Percentiles rank a stretch among this genome's conserved stretches.
Conservation (phyloP, 345 rosid species). For the Orychophragmus violaceus region DNA sequence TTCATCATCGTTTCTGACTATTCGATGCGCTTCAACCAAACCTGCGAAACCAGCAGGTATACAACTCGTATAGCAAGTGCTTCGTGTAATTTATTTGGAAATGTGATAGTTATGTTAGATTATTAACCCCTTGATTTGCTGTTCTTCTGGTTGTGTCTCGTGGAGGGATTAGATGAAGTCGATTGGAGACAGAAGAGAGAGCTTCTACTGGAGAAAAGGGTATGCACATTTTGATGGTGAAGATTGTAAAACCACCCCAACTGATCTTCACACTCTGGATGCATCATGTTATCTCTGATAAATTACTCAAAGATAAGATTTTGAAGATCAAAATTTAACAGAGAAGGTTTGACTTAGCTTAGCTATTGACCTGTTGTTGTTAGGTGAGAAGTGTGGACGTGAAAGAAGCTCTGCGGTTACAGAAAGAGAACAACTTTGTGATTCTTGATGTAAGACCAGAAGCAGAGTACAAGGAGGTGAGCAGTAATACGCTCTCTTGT, state of each 20-base stretch:
- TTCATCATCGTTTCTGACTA: constrained; percentile 28
- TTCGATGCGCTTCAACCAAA: constrained; percentile 65
- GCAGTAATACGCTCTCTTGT: constrained; percentile 5
- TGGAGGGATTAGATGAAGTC: constrained; percentile 81
- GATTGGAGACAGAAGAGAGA: constrained; percentile 92
- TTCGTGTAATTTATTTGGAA: neutral
- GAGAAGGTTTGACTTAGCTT: neutral
- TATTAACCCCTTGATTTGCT: constrained; percentile 7
- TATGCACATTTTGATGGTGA: constrained; percentile 9
- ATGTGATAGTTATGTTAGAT: neutral
- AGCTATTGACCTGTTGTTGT: constrained; percentile 6
- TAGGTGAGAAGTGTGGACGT: constrained; percentile 93
- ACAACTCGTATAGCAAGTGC: constrained; percentile 8
- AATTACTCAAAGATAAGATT: neutral
- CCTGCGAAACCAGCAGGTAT: constrained; percentile 85
- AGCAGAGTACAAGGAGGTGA: constrained; percentile 86
- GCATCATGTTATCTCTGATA: neutral
- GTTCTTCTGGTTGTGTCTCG: constrained; percentile 18
- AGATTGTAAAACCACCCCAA: neutral
- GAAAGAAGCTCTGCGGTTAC: constrained; percentile 93
- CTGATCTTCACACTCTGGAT: neutral
- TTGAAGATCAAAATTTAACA: neutral
- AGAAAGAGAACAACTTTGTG: constrained; percentile 88
- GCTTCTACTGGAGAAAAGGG: constrained; percentile 75
- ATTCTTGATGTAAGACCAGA: constrained; percentile 96